Base-by-base conservation (phyloP, 805 yeast genomes). In the Gaillardinia entomophila region DNA sequence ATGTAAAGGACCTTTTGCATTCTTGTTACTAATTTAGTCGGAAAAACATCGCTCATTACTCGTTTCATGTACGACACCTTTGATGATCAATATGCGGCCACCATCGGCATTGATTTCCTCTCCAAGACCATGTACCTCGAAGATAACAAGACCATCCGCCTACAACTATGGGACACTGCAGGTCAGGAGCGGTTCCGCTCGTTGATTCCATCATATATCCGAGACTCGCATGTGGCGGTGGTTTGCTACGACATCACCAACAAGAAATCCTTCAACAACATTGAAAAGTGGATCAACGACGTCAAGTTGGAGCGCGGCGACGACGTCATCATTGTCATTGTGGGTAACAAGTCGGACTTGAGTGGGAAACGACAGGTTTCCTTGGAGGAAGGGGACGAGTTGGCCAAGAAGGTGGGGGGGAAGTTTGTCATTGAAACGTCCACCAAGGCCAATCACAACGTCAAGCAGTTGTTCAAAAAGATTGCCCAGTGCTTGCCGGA, bases 121-220 rank as follows among this genome's bases (percentile, higher is more conserved):
- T 84, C 95, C 25, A 90, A 85, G 52, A 51, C 49, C n/a, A 53
- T 53, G 58, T 92, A 92, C 57, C 67, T 92, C 31, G 96, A 94
- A 45, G 97, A 92, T 58, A 88, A 64, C 42, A 63, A 90, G 45
- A 92, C 98, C 3, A 85, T 92, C 26, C 73, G 98, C 49, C 71
- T 92, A 41, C 98, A 92, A 62, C 66, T 92, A 37, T 92, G 98
- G 97, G 97, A 89, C 56, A 89, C 97, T 3, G 96, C 96, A 1
- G 96, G 97, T 12, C 97, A 89, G 61, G 98, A 92, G 58, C 67
- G 98, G 47, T 92, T 92, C 67, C 71, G 97, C 51, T 83, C 95
- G 12, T 73, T 92, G 55, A 90, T 92, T 36, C 98, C 98, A 3
- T 82, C 95, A 8, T 92, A 92, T 53, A 92, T 92, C 38, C 73